A percentile compares a stretch with the other conserved stretches of the same genome.
Conservation (phyloP, 2,329 filamentous ascomycete genomes). For the Talaromyces marneffei region DNA sequence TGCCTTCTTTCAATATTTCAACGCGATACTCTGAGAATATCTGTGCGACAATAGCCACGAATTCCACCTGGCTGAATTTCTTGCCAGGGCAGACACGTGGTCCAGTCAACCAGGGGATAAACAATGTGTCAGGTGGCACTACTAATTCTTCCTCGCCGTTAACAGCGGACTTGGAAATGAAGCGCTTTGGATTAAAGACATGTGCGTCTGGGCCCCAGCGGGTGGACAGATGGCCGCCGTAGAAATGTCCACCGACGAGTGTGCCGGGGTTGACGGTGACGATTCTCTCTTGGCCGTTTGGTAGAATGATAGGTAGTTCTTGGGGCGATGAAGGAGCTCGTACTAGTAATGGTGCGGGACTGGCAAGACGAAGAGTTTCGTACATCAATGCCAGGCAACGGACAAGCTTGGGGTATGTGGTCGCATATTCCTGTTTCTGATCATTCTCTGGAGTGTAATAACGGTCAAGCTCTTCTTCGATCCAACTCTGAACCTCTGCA, state of each 20-base stretch:
- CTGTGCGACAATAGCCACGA: not conserved
- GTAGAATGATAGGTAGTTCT: not conserved
- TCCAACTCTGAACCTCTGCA: slow-evolving; percentile 9
- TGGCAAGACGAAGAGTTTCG: not conserved
- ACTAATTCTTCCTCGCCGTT: not conserved
- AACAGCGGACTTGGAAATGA: not conserved
- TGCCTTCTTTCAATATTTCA: not conserved
- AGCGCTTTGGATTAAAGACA: not conserved
- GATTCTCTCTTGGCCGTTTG: not conserved
- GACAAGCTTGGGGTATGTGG: not conserved
- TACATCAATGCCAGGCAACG: not conserved
- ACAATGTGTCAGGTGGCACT: not conserved
- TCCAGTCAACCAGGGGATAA: not conserved
- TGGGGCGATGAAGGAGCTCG: not conserved
- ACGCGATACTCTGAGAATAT: not conserved
- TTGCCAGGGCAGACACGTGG: not conserved
- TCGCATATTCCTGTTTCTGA: not conserved
- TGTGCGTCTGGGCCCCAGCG: not conserved
- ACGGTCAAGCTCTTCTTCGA: not conserved
- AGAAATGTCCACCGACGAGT: not conserved
- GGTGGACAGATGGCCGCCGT: not conserved
- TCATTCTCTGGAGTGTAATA: not conserved
- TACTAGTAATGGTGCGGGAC: not conserved
- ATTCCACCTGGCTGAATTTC: not conserved
- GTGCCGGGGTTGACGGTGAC: not conserved